These are phyloP conservation scores for Phytopythium chamaehyphon DNA, from an alignment of 352 stramenopile genomes.

Conservation along the genomic window DNA sequence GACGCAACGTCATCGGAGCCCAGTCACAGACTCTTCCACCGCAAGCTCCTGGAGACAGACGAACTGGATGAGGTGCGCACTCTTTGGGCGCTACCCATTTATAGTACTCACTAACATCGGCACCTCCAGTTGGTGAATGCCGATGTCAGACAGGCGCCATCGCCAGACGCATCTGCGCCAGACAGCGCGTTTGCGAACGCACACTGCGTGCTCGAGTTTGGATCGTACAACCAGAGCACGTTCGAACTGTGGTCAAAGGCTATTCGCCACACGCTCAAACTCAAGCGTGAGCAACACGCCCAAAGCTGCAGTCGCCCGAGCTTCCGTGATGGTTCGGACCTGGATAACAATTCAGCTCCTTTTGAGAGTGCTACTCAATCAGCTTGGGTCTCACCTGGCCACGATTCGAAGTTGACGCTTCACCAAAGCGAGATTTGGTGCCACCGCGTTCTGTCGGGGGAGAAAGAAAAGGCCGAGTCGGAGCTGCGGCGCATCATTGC, in stretches of 20 bases:
- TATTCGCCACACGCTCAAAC: constrained; percentile 60
- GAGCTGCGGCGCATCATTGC: constrained; percentile 77
- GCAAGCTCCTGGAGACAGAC: constrained; percentile 73
- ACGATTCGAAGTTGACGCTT: constrained; percentile 78
- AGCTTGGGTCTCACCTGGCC: constrained; percentile 73
- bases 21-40: constrained; percentile 55
- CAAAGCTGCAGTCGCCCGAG: constrained; percentile 5
- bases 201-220: constrained; percentile 73
- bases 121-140: constrained; percentile 59
- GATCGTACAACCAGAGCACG: constrained; percentile 71
- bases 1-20: constrained; percentile 18
- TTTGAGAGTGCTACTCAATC: constrained; percentile 5
- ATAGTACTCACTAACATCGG: neutral
- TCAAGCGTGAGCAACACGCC: constrained; percentile 39
- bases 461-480: constrained; percentile 83
- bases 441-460: constrained; percentile 66
- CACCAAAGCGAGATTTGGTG: constrained; percentile 87
- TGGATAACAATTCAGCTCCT: constrained; percentile 11
- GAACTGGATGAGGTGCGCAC: constrained; percentile 63
- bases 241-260: constrained; percentile 87
- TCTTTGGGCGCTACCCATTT: neutral
- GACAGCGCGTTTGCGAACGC: constrained; percentile 44
- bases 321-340: constrained; percentile 4
- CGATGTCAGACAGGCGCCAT: constrained; percentile 37
- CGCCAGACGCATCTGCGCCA: neutral